Percentiles rank a stretch among this genome's conserved stretches.
These are phyloP conservation scores for Exutisphaerella laricina DNA, from an alignment of 2,329 filamentous ascomycete genomes.

Conservation along the genomic window DNA sequence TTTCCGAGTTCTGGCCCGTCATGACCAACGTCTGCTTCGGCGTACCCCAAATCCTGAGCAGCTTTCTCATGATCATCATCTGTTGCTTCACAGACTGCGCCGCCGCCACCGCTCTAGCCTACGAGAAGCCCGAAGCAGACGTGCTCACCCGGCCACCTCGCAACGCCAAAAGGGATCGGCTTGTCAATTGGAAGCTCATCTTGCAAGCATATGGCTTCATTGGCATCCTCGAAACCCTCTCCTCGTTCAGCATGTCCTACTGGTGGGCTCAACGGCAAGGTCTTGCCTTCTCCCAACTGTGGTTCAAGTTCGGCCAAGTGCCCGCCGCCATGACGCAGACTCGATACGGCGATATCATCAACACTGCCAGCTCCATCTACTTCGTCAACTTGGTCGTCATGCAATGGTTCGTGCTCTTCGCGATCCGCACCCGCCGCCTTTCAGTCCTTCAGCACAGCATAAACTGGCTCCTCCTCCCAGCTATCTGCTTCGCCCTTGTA, in stretches of 20 bases:
- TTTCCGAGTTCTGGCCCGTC: slow-evolving; percentile 70
- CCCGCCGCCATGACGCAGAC: slow-evolving; percentile 46
- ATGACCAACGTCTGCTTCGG: slow-evolving; percentile 68
- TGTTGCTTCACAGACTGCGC: slow-evolving; percentile 70
- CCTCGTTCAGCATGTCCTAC: slow-evolving; percentile 43
- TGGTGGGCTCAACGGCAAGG: slow-evolving; percentile 47
- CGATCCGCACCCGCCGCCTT: slow-evolving; percentile 55
- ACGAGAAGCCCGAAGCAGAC: slow-evolving; percentile 71
- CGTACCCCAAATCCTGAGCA: slow-evolving; percentile 65
- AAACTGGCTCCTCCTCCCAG: slow-evolving; percentile 64
- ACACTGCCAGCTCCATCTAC: slow-evolving; percentile 66
- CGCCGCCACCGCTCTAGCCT: slow-evolving; percentile 66
- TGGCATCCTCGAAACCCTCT: slow-evolving; percentile 48
- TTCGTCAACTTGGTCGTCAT: slow-evolving; percentile 77
- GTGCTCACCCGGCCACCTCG: slow-evolving; percentile 64
- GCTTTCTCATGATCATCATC: slow-evolving; percentile 61
- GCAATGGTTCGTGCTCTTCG: slow-evolving; percentile 73
- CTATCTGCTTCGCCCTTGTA: slow-evolving; percentile 61
- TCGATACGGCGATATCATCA: slow-evolving; percentile 52
- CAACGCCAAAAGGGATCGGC: slow-evolving; percentile 61
- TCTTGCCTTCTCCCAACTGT: slow-evolving; percentile 60
- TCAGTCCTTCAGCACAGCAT: slow-evolving; percentile 69
- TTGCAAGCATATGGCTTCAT: slow-evolving; percentile 67
- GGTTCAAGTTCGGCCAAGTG: slow-evolving; percentile 60
- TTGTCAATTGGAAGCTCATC: slow-evolving; percentile 69